These are phyloP conservation scores for Friedmanniomyces simplex DNA, from an alignment of 495 filamentous ascomycete genomes.

Conservation along the genomic window DNA sequence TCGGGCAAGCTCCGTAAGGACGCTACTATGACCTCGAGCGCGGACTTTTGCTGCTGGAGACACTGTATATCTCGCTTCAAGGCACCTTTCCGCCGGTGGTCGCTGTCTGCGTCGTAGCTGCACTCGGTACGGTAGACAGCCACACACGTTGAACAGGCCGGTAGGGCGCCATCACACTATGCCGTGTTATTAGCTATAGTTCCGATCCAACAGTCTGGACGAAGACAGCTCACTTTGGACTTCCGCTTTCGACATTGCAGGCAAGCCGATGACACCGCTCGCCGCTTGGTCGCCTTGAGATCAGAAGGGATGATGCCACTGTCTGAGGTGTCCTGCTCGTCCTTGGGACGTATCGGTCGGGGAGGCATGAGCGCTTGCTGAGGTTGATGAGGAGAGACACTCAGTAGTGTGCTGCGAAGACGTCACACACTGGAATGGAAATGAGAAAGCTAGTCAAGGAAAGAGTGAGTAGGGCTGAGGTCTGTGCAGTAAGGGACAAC, in stretches of 20 bases:
- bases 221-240: conserved; percentile 36
- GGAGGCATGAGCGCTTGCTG: conserved; percentile 15
- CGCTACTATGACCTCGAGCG: conserved; percentile 34
- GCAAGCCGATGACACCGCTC: conserved; percentile 44
- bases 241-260: conserved; percentile 46
- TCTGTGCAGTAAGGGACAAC: background rate
- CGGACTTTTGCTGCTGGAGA: conserved; percentile 29
- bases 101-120: conserved; percentile 38
- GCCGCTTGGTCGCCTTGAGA: conserved; percentile 26
- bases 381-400: background rate
- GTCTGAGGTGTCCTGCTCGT: conserved; percentile 9
- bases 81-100: conserved; percentile 36
- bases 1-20: conserved; percentile 36
- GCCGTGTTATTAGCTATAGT: background rate
- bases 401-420: background rate
- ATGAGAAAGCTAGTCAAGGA: background rate
- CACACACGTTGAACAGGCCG: conserved; percentile 40
- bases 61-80: conserved; percentile 32
- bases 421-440: background rate
- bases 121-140: conserved; percentile 42
- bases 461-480: background rate
- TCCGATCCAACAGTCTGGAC: background rate
- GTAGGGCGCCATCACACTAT: conserved; percentile 41
- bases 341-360: conserved; percentile 13
- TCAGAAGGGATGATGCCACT: conserved; percentile 1